Evolutionary conservation across 495 filamentous ascomycete species (phyloP).

Genomic region (Terfezia boudieri): DNA sequence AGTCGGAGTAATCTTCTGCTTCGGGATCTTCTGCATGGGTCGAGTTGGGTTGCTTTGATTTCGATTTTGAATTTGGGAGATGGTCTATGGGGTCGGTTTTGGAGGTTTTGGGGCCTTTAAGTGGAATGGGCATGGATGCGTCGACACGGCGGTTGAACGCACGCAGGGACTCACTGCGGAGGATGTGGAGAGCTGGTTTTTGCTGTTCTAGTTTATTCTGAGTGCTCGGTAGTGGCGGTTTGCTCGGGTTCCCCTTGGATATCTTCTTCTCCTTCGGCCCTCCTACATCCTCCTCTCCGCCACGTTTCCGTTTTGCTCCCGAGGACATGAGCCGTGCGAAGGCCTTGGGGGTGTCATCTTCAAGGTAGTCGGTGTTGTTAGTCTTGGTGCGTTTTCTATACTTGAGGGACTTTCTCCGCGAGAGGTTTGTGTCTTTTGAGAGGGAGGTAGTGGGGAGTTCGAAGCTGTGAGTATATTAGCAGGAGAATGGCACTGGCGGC

Average conservation of each 20-base stretch:
- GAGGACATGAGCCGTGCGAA: conserved; percentile 59
- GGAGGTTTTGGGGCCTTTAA: conserved; percentile 29
- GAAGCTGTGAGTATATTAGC: conserved; percentile 8
- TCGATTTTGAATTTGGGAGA: neutral
- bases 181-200: conserved; percentile 27
- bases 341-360: conserved; percentile 66
- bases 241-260: conserved; percentile 8
- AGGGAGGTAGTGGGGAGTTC: conserved; percentile 15
- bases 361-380: conserved; percentile 13
- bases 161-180: conserved; percentile 56
- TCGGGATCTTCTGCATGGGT: neutral
- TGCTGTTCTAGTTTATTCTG: neutral
- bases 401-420: conserved; percentile 2
- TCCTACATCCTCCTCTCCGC: conserved; percentile 48
- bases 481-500: neutral
- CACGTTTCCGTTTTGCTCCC: conserved; percentile 29
- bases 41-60: neutral
- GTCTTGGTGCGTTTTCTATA: neutral
- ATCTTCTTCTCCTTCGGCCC: conserved; percentile 27
- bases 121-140: conserved; percentile 55
- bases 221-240: conserved; percentile 1
- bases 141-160: conserved; percentile 75
- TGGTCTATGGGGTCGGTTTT: neutral
- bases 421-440: neutral
- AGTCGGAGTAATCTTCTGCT: neutral